Percentiles rank a stretch among this genome's conserved stretches.
These are phyloP conservation scores for Rhodomyrtus psidioides DNA, from an alignment of 441 rosid genomes.

Conservation along the genomic window DNA sequence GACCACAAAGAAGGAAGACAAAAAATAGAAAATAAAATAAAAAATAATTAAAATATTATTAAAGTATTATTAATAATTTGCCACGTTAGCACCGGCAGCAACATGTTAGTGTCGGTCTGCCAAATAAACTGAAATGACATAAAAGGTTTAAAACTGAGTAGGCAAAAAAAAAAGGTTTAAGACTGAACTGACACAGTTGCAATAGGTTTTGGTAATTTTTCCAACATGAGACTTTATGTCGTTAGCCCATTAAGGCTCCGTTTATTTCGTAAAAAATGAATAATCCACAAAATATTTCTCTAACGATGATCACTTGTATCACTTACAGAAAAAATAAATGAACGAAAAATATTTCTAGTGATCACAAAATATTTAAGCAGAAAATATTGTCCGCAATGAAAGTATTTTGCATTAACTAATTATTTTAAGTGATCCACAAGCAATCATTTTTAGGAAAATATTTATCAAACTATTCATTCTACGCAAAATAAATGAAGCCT, in stretches of 20 bases:
- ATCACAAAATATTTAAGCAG: background rate
- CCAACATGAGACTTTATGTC: background rate
- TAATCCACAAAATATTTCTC: accelerated
- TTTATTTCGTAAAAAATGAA: background rate
- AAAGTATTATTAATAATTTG: too few species aligned
- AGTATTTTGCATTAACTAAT: background rate
- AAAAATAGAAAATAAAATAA: too few species aligned
- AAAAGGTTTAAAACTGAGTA: too few species aligned
- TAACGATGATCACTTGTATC: background rate
- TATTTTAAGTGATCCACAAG: background rate
- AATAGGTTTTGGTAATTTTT: too few species aligned
- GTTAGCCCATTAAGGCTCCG: accelerated
- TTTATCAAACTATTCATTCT: background rate
- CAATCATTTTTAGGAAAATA: background rate
- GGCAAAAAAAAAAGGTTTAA: too few species aligned
- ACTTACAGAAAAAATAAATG: background rate
- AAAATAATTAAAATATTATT: too few species aligned
- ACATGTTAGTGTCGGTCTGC: too few species aligned
- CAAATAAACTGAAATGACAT: too few species aligned
- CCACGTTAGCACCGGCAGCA: too few species aligned
- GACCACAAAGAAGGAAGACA: too few species aligned
- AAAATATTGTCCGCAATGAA: accelerated
- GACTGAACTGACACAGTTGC: too few species aligned
- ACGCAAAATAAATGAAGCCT: accelerated
- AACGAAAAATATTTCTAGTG: background rate